phyloP scores from a whole-genome alignment of 202 grass and related monocot genomes.

The Schoenoplectus tabernaemontani region DNA sequence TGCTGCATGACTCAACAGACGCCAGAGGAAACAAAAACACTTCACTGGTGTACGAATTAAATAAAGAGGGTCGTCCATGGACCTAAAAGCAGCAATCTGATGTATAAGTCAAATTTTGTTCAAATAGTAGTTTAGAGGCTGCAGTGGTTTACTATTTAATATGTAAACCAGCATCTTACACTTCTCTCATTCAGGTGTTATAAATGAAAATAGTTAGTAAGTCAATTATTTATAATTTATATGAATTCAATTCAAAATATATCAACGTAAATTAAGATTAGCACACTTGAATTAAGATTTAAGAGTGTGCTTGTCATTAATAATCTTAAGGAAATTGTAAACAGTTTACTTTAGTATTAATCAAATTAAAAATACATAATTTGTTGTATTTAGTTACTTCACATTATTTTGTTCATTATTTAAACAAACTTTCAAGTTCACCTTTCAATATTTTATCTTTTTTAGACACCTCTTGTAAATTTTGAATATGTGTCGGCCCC shows the following conservation, averaged over 20 bases:
- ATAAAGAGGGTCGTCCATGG: neutral
- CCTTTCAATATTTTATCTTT: too few relatives aligned
- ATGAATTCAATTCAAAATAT: neutral
- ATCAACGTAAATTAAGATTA: neutral
- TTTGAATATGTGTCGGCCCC: too few relatives aligned
- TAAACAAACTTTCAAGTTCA: too few relatives aligned
- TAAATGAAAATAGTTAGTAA: neutral
- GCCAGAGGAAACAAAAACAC: neutral
- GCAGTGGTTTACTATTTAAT: slow-evolving; percentile 5
- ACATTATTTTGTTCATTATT: too few relatives aligned
- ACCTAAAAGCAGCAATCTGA: neutral
- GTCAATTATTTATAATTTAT: neutral
- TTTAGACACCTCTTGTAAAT: too few relatives aligned
- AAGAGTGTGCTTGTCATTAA: neutral
- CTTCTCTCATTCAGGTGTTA: neutral
- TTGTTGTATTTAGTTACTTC: too few relatives aligned
- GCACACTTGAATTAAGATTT: too few relatives aligned
- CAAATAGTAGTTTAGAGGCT: neutral
- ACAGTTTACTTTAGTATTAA: neutral
- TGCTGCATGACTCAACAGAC: neutral
- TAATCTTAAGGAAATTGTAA: neutral
- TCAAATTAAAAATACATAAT: neutral
- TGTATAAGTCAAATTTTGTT: neutral
- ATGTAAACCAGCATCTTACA: neutral
- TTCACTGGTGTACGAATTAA: neutral